These are phyloP conservation scores for Monocercomonoides exilis DNA, from an alignment of 78 protist species.

Conservation along the genomic window DNA sequence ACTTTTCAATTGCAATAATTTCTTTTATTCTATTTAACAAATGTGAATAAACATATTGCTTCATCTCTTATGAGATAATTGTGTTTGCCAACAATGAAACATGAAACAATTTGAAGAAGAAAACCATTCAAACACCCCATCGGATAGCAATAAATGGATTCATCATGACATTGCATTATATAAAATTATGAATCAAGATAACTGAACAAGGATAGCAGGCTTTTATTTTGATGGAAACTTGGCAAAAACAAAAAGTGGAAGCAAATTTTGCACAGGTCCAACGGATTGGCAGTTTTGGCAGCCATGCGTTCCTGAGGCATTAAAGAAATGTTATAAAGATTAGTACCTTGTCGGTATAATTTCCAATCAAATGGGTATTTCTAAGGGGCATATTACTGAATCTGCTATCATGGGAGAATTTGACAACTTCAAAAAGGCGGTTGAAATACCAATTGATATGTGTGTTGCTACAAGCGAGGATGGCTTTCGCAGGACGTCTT, in stretches of 20 bases:
- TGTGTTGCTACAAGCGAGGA: conserved; percentile 22
- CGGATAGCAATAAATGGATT: background rate
- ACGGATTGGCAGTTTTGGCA: background rate
- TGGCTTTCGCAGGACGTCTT: conserved; percentile 23
- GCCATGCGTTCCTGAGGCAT: background rate
- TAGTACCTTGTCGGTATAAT: conserved; percentile 34
- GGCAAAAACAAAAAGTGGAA: conserved; percentile 12
- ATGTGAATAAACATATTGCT: no score
- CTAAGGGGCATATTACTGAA: background rate
- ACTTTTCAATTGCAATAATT: no score
- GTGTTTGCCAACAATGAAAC: no score
- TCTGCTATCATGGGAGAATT: conserved; percentile 13
- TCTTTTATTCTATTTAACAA: no score
- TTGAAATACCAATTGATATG: conserved; percentile 21
- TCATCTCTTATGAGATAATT: no score
- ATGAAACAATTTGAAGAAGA: no score
- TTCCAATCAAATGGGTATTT: conserved; percentile 49
- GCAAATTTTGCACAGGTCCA: conserved; percentile 16
- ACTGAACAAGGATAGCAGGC: background rate
- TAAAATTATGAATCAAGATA: background rate
- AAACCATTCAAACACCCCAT: no score
- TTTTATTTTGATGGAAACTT: conserved; percentile 27
- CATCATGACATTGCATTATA: background rate
- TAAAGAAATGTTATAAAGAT: background rate
- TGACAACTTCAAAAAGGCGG: background rate